Base-by-base conservation (phyloP, 495 filamentous ascomycete species). In the Penicillium salamii region DNA sequence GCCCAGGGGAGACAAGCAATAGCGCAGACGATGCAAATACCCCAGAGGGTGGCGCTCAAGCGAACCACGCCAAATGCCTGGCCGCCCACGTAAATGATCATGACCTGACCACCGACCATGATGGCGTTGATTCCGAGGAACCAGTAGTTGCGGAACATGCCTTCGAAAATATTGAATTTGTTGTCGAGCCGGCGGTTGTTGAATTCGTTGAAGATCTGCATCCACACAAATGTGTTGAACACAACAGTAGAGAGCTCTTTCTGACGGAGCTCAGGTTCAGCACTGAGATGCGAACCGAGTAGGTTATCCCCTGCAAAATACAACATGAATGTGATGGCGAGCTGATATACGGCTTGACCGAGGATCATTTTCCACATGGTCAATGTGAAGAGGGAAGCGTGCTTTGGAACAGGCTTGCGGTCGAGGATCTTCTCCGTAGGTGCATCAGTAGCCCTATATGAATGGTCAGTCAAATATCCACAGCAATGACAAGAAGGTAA, bases 321-420 rank as follows among this genome's bases (percentile, higher is more conserved):
- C 21, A 95, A 76, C 51, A 89, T 69, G 54, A 93, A 86, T 0
- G 88, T 93, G 36, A 91, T 77, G 18, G 74, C 75, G 3, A 95
- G 79, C 62, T 95, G 89, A 62, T 89, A 95, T 28, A 92, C 71
- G 4, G 90, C 84, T 59, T 95, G 88, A 18, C 89, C 89, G 26
- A 91, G 75, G 49, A 95, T 93, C 90, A 95, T 95, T 69, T 95
- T 95, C 90, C 90, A 95, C 90, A 95, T 95, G 24, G 84, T 91
- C 19, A 84, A 68, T 3, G 88, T 89, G 61, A 95, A 86, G 17
- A 95, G 81, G 5, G 84, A 78, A 28, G 87, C 81, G 12, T 78
- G 81, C 65, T 88, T 90, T n/a, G 82, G 83, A 14, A 88, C 83
- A n/a, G 90, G 90, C 64, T 90, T 89, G 34, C 90, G 83, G 52